Percentiles rank a stretch among this genome's conserved stretches.
Evolutionary conservation across 441 rosid species (phyloP).

Genomic region (Euphorbia celastroides): DNA sequence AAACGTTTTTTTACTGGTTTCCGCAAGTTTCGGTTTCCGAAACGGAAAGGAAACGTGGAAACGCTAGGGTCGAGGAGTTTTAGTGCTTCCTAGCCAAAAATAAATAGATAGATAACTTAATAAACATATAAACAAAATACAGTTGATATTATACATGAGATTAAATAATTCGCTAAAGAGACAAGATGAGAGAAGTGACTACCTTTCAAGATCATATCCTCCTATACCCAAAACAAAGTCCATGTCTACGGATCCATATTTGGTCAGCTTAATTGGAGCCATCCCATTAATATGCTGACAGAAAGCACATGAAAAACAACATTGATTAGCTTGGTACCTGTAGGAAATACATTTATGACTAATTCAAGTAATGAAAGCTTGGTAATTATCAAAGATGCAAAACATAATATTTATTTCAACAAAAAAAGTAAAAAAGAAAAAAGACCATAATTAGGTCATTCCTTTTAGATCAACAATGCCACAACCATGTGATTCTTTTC

Average conservation of each 20-base stretch:
- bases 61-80: too few relatives aligned
- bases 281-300: slow-evolving; percentile 53
- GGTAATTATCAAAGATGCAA: neutral
- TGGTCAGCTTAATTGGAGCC: slow-evolving; percentile 55
- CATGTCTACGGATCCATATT: slow-evolving; percentile 57
- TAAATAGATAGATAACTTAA: neutral
- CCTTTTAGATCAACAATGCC: neutral
- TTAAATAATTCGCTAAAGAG: neutral
- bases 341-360: neutral
- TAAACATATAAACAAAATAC: neutral
- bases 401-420: neutral
- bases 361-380: slow-evolving; percentile 5
- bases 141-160: neutral
- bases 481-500: neutral
- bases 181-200: slow-evolving; percentile 1
- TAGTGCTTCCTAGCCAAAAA: too few relatives aligned
- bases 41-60: too few relatives aligned
- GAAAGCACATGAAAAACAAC: slow-evolving; percentile 11
- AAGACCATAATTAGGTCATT: neutral
- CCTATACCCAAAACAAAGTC: slow-evolving; percentile 75
- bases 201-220: slow-evolving; percentile 79
- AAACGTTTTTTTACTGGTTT: too few relatives aligned
- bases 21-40: too few relatives aligned
- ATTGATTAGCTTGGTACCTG: neutral
- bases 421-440: neutral